phyloP scores from a whole-genome alignment of 148 eudicot species.

The Heliosperma pusillum region DNA sequence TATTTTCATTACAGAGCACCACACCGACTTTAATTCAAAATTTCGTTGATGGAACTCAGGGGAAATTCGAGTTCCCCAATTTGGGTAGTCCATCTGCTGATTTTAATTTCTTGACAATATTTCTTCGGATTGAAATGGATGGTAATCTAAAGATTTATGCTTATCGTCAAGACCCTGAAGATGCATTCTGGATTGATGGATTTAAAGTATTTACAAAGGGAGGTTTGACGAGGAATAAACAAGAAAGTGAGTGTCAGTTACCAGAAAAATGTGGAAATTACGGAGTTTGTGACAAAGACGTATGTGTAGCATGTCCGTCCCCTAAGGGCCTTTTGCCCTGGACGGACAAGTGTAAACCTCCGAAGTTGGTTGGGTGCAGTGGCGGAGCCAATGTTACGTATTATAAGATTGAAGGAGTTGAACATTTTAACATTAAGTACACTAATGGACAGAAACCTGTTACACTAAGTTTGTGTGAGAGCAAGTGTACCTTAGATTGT shows the following conservation, averaged over 20 bases:
- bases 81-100: not conserved
- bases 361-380: conserved; percentile 25
- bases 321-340: conserved; percentile 41
- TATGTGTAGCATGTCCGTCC: conserved; percentile 51
- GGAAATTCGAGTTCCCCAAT: not conserved
- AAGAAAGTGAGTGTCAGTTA: conserved; percentile 39
- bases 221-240: not conserved
- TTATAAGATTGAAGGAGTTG: conserved; percentile 48
- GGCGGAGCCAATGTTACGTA: conserved; percentile 30
- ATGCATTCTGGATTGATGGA: not conserved
- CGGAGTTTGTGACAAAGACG: conserved; percentile 44
- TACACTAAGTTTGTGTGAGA: conserved; percentile 26
- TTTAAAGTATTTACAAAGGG: conserved; percentile 6
- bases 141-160: not conserved
- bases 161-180: not conserved
- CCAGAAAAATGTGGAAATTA: conserved; percentile 43
- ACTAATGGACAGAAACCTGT: conserved; percentile 40
- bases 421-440: conserved; percentile 40
- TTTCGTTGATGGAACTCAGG: not conserved
- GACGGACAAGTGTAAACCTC: conserved; percentile 37
- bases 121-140: not conserved
- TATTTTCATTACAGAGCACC: not conserved
- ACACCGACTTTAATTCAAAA: not conserved
- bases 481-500: conserved; percentile 53
- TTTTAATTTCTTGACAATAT: not conserved